A percentile compares a stretch with the other conserved stretches of the same genome.
These are phyloP conservation scores for Fusarium cicatricum DNA, from an alignment of 2,329 filamentous ascomycete species.

Conservation along the genomic window DNA sequence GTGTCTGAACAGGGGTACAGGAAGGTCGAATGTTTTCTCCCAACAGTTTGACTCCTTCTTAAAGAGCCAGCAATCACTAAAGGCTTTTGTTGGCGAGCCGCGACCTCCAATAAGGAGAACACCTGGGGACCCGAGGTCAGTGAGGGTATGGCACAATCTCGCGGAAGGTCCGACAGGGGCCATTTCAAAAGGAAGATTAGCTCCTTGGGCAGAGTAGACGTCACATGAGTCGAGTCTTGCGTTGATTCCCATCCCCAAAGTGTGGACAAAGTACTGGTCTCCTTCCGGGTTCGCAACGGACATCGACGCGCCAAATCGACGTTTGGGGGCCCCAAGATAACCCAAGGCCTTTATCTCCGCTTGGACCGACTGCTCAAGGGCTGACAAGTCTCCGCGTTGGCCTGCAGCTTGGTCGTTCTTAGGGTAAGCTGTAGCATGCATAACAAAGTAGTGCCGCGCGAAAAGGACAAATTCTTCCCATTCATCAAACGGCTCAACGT, in stretches of 20 bases:
- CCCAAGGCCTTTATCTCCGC: slow-evolving; percentile 20
- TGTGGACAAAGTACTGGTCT: slow-evolving; percentile 55
- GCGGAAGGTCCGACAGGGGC: slow-evolving; percentile 44
- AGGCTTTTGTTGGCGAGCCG: slow-evolving; percentile 73
- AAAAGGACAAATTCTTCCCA: slow-evolving; percentile 95
- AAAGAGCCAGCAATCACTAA: slow-evolving; percentile 80
- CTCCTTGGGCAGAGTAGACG: slow-evolving; percentile 50
- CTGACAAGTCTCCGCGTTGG: neutral
- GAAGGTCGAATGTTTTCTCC: slow-evolving; percentile 71
- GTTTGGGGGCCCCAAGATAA: slow-evolving; percentile 44
- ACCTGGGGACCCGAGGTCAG: slow-evolving; percentile 64
- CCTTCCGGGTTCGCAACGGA: slow-evolving; percentile 49
- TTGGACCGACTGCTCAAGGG: neutral
- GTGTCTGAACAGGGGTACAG: slow-evolving; percentile 78
- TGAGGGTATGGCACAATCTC: slow-evolving; percentile 80
- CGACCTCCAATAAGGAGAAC: slow-evolving; percentile 79
- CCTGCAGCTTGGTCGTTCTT: neutral
- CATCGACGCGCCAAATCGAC: slow-evolving; percentile 69
- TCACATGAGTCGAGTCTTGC: slow-evolving; percentile 60
- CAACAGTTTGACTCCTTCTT: slow-evolving; percentile 63
- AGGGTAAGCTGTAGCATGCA: slow-evolving; percentile 61
- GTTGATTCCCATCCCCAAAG: slow-evolving; percentile 55
- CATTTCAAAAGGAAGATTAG: slow-evolving; percentile 37
- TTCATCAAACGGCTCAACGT: slow-evolving; percentile 87
- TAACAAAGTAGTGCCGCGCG: slow-evolving; percentile 82